Evolutionary conservation across 139 green algal species (phyloP).

Genomic region (Coelastrella sp.): DNA sequence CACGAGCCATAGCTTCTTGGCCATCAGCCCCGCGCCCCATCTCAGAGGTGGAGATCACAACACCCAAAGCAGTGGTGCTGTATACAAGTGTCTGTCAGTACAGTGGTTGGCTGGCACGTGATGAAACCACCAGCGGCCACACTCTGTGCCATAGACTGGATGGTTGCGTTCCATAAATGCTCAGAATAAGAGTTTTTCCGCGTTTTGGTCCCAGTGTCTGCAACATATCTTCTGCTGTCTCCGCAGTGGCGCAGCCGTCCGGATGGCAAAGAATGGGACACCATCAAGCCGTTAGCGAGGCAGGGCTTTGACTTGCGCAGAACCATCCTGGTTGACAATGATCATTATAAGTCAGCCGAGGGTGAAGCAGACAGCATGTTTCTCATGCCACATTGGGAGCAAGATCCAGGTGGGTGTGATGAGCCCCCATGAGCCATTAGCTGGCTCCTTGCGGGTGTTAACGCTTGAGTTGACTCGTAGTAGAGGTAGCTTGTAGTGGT

Average conservation of each 20-base stretch:
- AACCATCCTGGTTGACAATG: conserved; percentile 76
- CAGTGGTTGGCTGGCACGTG: too few species aligned
- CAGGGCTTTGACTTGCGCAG: conserved; percentile 60
- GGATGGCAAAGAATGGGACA: conserved; percentile 72
- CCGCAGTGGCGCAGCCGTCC: conserved; percentile 35
- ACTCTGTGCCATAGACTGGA: background rate
- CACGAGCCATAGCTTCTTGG: too few species aligned
- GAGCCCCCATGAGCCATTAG: background rate
- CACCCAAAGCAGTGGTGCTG: too few species aligned
- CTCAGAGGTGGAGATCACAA: too few species aligned
- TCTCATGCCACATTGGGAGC: conserved; percentile 68
- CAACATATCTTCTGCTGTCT: background rate
- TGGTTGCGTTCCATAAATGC: background rate
- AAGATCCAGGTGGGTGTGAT: conserved; percentile 22
- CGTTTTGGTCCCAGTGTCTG: background rate
- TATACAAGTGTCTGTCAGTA: too few species aligned
- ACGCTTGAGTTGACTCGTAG: too few species aligned
- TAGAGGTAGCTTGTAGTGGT: too few species aligned
- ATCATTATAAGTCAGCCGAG: conserved; percentile 62
- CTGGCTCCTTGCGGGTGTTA: too few species aligned
- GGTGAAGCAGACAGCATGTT: conserved; percentile 74
- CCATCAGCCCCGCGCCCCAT: too few species aligned
- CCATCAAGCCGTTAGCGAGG: conserved; percentile 72
- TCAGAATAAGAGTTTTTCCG: background rate
- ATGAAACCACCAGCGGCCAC: background rate